phyloP scores from a whole-genome alignment of 208 protist genomes.

The Novymonas esmeraldas region DNA sequence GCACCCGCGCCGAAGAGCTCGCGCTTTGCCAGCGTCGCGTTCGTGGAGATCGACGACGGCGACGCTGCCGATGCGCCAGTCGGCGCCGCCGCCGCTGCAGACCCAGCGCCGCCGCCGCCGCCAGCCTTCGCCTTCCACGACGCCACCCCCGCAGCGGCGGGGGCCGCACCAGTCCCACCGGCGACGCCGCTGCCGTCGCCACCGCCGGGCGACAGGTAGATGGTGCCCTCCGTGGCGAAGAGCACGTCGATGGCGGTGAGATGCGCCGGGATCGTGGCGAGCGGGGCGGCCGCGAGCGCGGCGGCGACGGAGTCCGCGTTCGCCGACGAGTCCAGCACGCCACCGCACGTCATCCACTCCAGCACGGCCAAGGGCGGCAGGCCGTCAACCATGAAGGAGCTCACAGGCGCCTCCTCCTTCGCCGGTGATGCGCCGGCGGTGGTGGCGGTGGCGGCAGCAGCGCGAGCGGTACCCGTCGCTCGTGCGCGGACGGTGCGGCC shows the following conservation, averaged over 20 bases:
- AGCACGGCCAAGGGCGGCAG: slow-evolving; percentile 56
- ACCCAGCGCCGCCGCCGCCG: slow-evolving; percentile 1
- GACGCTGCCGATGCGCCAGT: slow-evolving; percentile 5
- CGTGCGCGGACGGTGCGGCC: slow-evolving; percentile 21
- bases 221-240: slow-evolving; percentile 24
- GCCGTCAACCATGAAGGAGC: slow-evolving; percentile 34
- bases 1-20: slow-evolving; percentile 21
- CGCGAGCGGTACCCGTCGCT: neutral
- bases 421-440: neutral
- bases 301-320: slow-evolving; percentile 21
- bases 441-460: neutral
- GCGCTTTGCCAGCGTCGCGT: slow-evolving; percentile 24
- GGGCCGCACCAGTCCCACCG: neutral
- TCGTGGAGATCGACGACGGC: slow-evolving; percentile 8
- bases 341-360: slow-evolving; percentile 74
- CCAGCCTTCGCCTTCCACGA: slow-evolving; percentile 24
- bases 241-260: slow-evolving; percentile 36
- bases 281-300: slow-evolving; percentile 10
- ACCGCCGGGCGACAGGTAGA: slow-evolving; percentile 11
- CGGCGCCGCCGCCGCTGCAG: slow-evolving; percentile 5
- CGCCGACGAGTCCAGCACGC: slow-evolving; percentile 7
- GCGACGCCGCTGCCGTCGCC: slow-evolving; percentile 4
- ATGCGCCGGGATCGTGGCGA: slow-evolving; percentile 15
- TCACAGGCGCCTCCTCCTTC: slow-evolving; percentile 15
- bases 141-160: slow-evolving; percentile 12